Conservation (phyloP, 1,284 basidiomycete genomes). For the Macrocystidia cucumis region DNA sequence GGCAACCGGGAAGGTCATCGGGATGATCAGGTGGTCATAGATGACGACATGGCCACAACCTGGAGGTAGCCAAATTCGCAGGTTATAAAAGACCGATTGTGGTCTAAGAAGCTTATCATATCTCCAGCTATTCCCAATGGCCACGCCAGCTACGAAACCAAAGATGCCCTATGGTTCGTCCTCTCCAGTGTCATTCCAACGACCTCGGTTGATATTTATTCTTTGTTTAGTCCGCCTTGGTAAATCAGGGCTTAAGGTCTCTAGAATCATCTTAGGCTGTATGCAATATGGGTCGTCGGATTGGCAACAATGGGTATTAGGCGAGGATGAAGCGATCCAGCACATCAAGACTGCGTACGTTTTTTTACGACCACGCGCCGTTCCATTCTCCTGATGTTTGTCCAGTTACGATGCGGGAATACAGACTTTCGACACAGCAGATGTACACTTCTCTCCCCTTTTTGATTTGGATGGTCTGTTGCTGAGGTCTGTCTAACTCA, state of each 20-base stretch:
- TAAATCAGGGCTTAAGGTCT: conserved; percentile 43
- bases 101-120: too few species aligned
- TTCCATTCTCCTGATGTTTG: background rate
- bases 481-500: conserved; percentile 1
- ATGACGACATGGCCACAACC: too few species aligned
- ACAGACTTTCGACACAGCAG: conserved; percentile 63
- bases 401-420: conserved; percentile 53
- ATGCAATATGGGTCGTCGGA: conserved; percentile 39
- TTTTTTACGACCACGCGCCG: conserved; percentile 2
- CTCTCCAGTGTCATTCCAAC: conserved; percentile 8
- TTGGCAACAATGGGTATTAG: conserved; percentile 49
- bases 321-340: conserved; percentile 47
- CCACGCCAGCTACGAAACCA: background rate
- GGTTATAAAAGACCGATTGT: too few species aligned
- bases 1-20: too few species aligned
- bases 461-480: background rate
- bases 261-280: conserved; percentile 38
- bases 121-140: too few species aligned
- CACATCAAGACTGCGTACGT: conserved; percentile 50
- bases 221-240: conserved; percentile 33
- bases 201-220: background rate
- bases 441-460: conserved; percentile 22
- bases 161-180: conserved; percentile 1
- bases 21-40: too few species aligned
- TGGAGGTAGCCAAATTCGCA: too few species aligned